A percentile compares a stretch with the other conserved stretches of the same genome.
Conservation (phyloP, 2,329 filamentous ascomycete species). For the Ascochyta lentis region DNA sequence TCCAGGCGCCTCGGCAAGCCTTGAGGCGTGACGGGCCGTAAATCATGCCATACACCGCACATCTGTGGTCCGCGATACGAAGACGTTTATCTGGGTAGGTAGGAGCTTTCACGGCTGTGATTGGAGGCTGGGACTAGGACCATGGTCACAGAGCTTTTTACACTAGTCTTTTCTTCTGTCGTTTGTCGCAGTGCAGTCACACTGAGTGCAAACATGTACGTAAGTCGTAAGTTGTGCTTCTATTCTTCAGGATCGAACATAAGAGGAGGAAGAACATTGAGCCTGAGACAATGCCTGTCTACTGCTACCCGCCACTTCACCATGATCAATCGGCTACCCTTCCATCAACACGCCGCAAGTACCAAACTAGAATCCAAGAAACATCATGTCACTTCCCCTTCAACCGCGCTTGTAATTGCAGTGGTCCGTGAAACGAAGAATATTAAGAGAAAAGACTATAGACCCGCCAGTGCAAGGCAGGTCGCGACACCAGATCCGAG, state of each 20-base stretch:
- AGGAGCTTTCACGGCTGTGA: neutral
- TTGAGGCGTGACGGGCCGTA: slow-evolving; percentile 11
- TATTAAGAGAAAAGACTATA: slow-evolving; percentile 26
- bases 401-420: slow-evolving; percentile 23
- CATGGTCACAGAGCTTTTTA: neutral
- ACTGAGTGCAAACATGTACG: neutral
- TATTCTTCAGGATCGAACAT: slow-evolving; percentile 18
- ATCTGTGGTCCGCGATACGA: slow-evolving; percentile 4
- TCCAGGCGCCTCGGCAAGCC: slow-evolving; percentile 23
- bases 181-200: neutral
- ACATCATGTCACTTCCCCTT: slow-evolving; percentile 22
- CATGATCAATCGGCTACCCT: slow-evolving; percentile 8
- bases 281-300: slow-evolving; percentile 5
- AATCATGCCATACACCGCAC: slow-evolving; percentile 5
- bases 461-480: slow-evolving; percentile 24
- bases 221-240: slow-evolving; percentile 17
- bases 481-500: slow-evolving; percentile 18
- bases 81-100: neutral
- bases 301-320: slow-evolving; percentile 14
- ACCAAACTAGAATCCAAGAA: slow-evolving; percentile 14
- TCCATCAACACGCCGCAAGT: slow-evolving; percentile 6
- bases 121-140: neutral
- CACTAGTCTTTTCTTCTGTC: no score
- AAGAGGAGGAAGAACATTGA: slow-evolving; percentile 15
- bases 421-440: slow-evolving; percentile 23